Evolutionary conservation across 2,329 filamentous ascomycete genomes (phyloP), one percentile per base, ranked within the genome.

Genomic region (Calonectria ilicicola): DNA sequence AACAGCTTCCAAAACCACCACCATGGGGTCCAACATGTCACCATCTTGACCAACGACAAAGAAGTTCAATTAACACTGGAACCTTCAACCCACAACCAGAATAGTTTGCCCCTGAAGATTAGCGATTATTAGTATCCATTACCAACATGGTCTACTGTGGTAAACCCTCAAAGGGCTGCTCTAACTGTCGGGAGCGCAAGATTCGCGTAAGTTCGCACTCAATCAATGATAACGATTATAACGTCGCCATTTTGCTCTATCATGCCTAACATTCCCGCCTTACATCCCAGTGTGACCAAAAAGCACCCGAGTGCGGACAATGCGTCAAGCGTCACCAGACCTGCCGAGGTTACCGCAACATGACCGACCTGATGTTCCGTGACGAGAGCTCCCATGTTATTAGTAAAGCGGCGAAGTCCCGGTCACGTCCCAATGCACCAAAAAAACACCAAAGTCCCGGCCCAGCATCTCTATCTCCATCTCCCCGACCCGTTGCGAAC

Each of bases 361-460:
- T 88, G 62, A 85, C 89, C 47, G 89, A 91, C 74, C 84, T 91
- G 72, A 89, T 91, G 84, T 91, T 91, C 75, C 86, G 89, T 49
- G 88, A 91, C 76, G 87, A 91, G 79, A 91, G 87, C 74, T 86
- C 85, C 38, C 87, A 89, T 78, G 89, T 91, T 68, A 89, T 88
- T 75, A 86, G 87, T 76, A 90, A 89, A 81, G 87, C 86, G 56
- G 85, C 84, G 65, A 84, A 84, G 69, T 76, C 72, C 63, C 78
- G 80, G 29, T 75, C 79, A 23, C 80, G 79, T 29, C 53, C 71
- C 65, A 78, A 76, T 40, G 72, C 74, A 27, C 68, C 67, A 47
- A 78, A 76, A 68, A 82, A 81, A 51, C 71, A 75, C 35, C 73
- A 60, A n/a, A 68, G 70, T 56, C 69, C 72, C 17, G 69, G 65